These are phyloP conservation scores for Dictyostelium citrinum DNA, from an alignment of 78 protist genomes.

Conservation along the genomic window DNA sequence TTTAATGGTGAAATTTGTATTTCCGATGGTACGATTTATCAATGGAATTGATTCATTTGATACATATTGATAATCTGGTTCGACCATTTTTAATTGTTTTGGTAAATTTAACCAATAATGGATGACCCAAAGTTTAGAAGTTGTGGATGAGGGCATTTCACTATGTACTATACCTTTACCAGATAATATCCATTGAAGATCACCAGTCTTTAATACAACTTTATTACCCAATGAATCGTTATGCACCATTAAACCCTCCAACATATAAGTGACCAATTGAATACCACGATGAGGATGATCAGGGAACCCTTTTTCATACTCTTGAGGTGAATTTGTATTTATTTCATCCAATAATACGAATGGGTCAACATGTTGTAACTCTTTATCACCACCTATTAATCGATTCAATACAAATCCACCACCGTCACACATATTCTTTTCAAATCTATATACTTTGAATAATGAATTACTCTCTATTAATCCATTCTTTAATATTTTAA, in stretches of 20 bases:
- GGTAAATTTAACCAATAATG: constrained; percentile 91
- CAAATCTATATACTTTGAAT: not conserved
- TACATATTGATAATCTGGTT: constrained; percentile 81
- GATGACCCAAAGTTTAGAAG: not conserved
- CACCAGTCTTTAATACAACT: not conserved
- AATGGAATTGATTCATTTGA: not conserved
- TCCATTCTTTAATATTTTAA: not conserved
- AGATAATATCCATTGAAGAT: not conserved
- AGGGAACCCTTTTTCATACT: constrained; percentile 78
- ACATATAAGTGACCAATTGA: not conserved
- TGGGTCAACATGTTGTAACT: constrained; percentile 53
- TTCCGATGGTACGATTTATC: not conserved
- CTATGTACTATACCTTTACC: constrained; percentile 8
- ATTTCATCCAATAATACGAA: constrained; percentile 74
- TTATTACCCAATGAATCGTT: not conserved
- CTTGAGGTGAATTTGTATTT: not conserved
- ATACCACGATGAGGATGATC: constrained; percentile 81
- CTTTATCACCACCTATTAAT: constrained; percentile 1
- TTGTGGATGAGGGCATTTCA: not conserved
- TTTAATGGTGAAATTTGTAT: not conserved
- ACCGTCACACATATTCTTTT: constrained; percentile 19
- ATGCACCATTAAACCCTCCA: not conserved
- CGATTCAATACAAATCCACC: constrained; percentile 19
- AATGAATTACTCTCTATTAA: not conserved
- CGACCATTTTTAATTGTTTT: constrained; percentile 74